Base-by-base conservation (phyloP, 495 filamentous ascomycete species). In the Tetracladium marchalianum region DNA sequence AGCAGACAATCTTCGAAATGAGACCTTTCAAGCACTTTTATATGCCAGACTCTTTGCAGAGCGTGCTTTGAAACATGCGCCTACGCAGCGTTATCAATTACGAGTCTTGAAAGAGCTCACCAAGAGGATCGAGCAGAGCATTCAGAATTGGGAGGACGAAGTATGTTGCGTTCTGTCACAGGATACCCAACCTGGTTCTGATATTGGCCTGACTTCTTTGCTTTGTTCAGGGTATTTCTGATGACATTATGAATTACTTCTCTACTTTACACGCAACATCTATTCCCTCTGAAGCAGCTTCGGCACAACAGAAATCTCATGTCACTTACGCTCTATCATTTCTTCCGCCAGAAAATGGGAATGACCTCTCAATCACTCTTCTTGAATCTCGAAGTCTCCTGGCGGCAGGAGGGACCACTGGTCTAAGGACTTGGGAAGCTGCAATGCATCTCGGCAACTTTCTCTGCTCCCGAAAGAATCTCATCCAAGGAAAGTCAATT, bases 361-460 rank as follows among this genome's bases (percentile, higher is more conserved):
- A 32, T 0, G 13, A 13, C 27, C 50, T 50, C 27, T 48, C 62
- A 5, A 66, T 84, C 47, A 82, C 69, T 9, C 57, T 87, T 0
- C 66, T 83, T 4, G 90, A 97, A 66, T 80, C 84, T 10, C 78
- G 82, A 4, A 72, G 73, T 22, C 60, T 95, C 1, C 77, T 97
- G 35, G 80, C 85, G 8, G 77, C 78, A 0, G 65, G 71, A 5
- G 87, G 85, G 4, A 94, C 85, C 2, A 96, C 90, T 0, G 90
- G 90, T 0, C 69, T 87, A 22, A 78, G 90, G 10, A 97, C 90
- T 5, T 97, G 90, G 90, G 90, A 95, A 66, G 90, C 90, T 4
- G 80, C 87, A 0, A 64, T 97, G n/a, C 84, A 89, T 58, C 71
- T 96, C 0, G 87, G 81, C 0, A 74, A 85, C 16, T 94, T 81